Conservation (phyloP, 2,329 filamentous ascomycete genomes). For the Parasarocladium wereldwijsianum region DNA sequence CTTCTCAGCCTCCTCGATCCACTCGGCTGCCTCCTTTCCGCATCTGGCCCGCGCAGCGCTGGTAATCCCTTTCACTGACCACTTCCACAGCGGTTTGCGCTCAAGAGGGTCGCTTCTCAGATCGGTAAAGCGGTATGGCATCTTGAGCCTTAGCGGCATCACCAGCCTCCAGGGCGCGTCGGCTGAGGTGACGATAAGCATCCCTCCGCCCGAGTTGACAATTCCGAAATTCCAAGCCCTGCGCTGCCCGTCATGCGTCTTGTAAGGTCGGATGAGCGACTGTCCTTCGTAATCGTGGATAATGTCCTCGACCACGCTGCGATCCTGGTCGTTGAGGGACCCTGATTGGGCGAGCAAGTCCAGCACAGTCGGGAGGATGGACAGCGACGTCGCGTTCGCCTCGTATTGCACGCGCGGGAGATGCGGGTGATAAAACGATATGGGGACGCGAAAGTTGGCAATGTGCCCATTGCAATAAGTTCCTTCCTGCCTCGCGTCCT, state of each 20-base stretch:
- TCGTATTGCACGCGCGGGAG: conserved; percentile 24
- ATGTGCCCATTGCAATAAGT: conserved; percentile 28
- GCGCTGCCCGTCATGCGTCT: conserved; percentile 17
- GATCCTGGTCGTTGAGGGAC: conserved; percentile 19
- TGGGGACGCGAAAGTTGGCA: conserved; percentile 25
- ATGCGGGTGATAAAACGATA: conserved; percentile 25
- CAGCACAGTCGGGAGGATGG: conserved; percentile 29
- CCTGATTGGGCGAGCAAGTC: conserved; percentile 25
- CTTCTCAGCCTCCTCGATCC: conserved; percentile 10
- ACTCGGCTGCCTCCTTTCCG: conserved; percentile 8
- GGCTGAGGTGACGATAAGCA: conserved; percentile 9
- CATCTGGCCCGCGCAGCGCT: conserved; percentile 3
- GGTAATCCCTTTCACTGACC: conserved; percentile 6
- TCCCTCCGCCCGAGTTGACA: conserved; percentile 21
- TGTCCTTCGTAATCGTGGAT: conserved; percentile 29
- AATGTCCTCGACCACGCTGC: conserved; percentile 19
- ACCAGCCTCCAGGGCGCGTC: conserved; percentile 9
- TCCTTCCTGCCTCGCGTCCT: conserved; percentile 21
- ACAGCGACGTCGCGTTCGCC: conserved; percentile 24
- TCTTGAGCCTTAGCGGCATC: conserved; percentile 8
- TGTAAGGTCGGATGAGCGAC: conserved; percentile 26
- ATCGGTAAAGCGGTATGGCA: conserved; percentile 9
- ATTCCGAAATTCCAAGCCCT: conserved; percentile 36
- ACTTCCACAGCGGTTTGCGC: conserved; percentile 5
- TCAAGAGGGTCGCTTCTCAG: conserved; percentile 7